Percentiles rank a stretch among this genome's conserved stretches.
Evolutionary conservation across 1,139 yeast genomes (phyloP).

Genomic region (Pichiaceae sp.): DNA sequence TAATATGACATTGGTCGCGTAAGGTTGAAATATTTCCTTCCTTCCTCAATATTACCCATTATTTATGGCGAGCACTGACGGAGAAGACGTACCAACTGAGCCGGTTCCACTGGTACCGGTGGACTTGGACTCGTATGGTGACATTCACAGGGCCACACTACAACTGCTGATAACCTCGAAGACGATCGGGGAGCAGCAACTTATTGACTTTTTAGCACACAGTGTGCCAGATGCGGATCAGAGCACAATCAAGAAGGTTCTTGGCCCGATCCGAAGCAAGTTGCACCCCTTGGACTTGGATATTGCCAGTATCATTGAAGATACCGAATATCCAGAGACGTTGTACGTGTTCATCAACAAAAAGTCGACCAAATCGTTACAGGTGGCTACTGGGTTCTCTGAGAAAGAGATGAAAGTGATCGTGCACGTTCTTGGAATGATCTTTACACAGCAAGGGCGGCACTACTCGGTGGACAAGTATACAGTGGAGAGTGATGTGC

Average conservation of each 20-base stretch:
- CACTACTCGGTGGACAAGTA: constrained; percentile 19
- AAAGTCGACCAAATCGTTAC: constrained; percentile 32
- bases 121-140: constrained; percentile 15
- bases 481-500: constrained; percentile 21
- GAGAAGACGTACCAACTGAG: no score
- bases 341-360: constrained; percentile 35
- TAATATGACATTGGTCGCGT: constrained; percentile 21
- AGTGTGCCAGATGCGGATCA: constrained; percentile 1
- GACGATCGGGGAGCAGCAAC: constrained; percentile 10
- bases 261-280: constrained; percentile 17
- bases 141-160: constrained; percentile 34
- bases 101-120: no score
- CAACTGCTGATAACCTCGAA: constrained; percentile 35
- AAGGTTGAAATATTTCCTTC: background rate
- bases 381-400: constrained; percentile 33
- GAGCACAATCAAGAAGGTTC: background rate
- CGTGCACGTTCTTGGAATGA: constrained; percentile 38
- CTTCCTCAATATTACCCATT: background rate
- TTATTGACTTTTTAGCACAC: constrained; percentile 10
- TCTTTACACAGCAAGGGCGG: constrained; percentile 18
- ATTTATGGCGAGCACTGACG: no score
- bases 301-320: constrained; percentile 23
- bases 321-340: constrained; percentile 24
- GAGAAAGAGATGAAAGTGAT: constrained; percentile 42
- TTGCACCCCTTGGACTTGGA: constrained; percentile 37